A percentile compares a stretch with the other conserved stretches of the same genome.
phyloP scores from a whole-genome alignment of 495 filamentous ascomycete genomes.

The Tuber calosporum region DNA sequence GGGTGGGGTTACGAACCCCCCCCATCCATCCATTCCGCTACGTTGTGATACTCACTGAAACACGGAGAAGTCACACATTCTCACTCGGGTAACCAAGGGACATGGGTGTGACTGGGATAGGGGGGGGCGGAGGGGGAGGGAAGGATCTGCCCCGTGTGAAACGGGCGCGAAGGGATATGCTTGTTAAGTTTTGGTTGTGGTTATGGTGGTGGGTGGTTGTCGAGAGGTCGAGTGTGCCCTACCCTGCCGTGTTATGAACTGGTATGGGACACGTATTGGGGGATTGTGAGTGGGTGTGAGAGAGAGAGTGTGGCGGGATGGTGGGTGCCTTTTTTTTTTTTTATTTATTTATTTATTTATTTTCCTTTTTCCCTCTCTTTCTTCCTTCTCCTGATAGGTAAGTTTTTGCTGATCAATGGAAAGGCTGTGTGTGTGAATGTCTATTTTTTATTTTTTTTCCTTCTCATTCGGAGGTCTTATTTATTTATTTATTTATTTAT shows the following conservation, averaged over 20 bases:
- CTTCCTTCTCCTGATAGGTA: background rate
- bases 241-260: background rate
- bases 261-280: constrained; percentile 3
- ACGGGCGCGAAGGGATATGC: background rate
- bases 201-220: background rate
- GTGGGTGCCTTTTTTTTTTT: background rate
- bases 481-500: background rate
- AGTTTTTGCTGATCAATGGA: background rate
- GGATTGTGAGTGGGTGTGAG: background rate
- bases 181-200: background rate
- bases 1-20: background rate
- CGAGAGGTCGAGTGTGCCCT: background rate
- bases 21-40: background rate
- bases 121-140: background rate
- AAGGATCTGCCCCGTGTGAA: background rate
- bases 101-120: background rate
- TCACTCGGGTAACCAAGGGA: background rate
- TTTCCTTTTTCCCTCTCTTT: background rate
- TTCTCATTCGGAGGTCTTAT: background rate
- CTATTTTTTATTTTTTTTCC: background rate
- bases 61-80: constrained; percentile 2
- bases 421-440: background rate
- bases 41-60: constrained; percentile 5
- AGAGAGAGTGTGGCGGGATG: background rate
- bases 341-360: background rate